Conservation (phyloP, 345 rosid genomes). For the Odontarrhena argentea region DNA sequence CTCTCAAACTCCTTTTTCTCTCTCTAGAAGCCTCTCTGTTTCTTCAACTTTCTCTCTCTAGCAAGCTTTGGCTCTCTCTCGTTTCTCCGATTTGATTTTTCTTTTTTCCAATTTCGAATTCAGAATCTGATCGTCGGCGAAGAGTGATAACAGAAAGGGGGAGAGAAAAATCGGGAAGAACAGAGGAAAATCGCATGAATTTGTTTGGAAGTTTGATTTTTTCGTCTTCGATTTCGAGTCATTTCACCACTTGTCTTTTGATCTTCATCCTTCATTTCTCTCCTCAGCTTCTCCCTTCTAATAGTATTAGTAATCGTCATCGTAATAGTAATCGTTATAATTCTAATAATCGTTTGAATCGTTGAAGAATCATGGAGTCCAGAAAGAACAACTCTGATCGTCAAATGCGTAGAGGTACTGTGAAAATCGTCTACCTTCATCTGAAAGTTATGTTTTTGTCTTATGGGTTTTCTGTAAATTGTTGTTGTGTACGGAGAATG, state of each 20-base stretch:
- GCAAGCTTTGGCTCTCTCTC: neutral
- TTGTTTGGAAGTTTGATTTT: conserved; percentile 82
- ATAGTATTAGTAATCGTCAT: conserved; percentile 31
- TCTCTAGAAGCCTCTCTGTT: conserved; percentile 27
- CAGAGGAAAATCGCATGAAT: conserved; percentile 79
- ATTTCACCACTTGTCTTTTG: conserved; percentile 75
- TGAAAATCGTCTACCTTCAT: neutral
- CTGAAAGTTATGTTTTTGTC: neutral
- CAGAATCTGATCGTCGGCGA: too few species aligned
- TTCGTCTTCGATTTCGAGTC: conserved; percentile 61
- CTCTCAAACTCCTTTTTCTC: neutral
- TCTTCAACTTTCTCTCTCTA: conserved; percentile 33
- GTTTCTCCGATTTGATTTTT: neutral
- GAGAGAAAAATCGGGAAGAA: conserved; percentile 18
- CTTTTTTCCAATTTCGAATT: too few species aligned
- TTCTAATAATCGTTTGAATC: conserved; percentile 32
- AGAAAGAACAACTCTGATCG: conserved; percentile 71
- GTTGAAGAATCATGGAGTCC: conserved; percentile 60
- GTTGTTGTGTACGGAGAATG: neutral
- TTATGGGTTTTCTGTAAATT: too few species aligned
- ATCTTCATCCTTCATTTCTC: conserved; percentile 81
- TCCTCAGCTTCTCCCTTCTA: conserved; percentile 56
- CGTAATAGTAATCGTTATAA: conserved; percentile 16
- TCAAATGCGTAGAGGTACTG: conserved; percentile 69
- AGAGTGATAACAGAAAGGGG: neutral